Base-by-base conservation (phyloP, 192 early-diverging fungal genomes). In the Coemansia sp. region DNA sequence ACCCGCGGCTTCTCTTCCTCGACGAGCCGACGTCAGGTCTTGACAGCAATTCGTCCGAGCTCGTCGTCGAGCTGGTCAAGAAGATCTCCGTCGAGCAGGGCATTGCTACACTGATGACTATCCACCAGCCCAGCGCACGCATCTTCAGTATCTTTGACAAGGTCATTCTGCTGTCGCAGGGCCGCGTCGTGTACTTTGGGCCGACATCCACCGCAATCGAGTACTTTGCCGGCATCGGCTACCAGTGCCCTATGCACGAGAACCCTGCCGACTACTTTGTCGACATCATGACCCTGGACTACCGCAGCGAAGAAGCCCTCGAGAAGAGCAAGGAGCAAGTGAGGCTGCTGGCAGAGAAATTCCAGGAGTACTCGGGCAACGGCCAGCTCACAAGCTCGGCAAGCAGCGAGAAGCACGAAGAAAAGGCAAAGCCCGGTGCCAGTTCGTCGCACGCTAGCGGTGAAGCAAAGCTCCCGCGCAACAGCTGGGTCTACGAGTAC, bases 61-160 rank as follows among this genome's bases (percentile, higher is more conserved):
- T 85, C 49, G 75, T 91, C 3, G 84, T 89, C 35, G 81, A 88
- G 70, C 85, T 87, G 15, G 84, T 90, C 56, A 74, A 81, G 53
- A 75, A 83, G 54, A 77, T 93, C 23, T 86, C 89, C 2, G 71
- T 81, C 41, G 76, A 79, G 33, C 76, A 81, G 13, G 73, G 83
- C 33, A 88, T 88, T 25, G 91, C 91, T 8, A 85, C 94, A 9
- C 78, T 97, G 20, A 89, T 93, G 74, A 93, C 91, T 8, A 93
- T 97, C 63, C 95, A 97, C 70, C 94, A 96, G 74, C 95, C 95
- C 20, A 85, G 86, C 43, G 90, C 89, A 5, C 87, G 92, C 58
- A 86, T 93, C 49, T 95, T 89, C 78, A 82, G 83, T 19, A 79
- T 90, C 25, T 95, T 96, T 75, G 91, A 95, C 82, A 85, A 90